A percentile compares a stretch with the other conserved stretches of the same genome.
Evolutionary conservation across 2,329 filamentous ascomycete genomes (phyloP).

Genomic region (Cladobotryum mycophilum): DNA sequence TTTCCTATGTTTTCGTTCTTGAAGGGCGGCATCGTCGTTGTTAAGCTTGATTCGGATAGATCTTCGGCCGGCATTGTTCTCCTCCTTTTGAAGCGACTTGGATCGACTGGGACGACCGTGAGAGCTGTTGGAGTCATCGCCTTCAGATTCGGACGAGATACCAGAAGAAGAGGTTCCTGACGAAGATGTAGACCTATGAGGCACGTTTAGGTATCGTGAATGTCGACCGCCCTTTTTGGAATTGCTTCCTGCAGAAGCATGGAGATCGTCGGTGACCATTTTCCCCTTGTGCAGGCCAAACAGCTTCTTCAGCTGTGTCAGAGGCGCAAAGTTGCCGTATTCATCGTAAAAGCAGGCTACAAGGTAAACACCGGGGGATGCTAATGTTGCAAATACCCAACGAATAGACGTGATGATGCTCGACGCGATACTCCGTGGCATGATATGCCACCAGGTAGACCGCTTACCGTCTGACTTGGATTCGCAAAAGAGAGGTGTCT

Average conservation of each 20-base stretch:
- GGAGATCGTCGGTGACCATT: constrained; percentile 33
- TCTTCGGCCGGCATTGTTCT: constrained; percentile 58
- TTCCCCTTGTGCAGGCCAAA: constrained; percentile 41
- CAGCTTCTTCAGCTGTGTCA: constrained; percentile 64
- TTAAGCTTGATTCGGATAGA: constrained; percentile 90
- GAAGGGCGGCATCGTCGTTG: constrained; percentile 66
- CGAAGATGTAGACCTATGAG: constrained; percentile 21
- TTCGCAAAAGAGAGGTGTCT: constrained; percentile 52
- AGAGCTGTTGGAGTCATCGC: constrained; percentile 38
- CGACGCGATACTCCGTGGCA: constrained; percentile 64
- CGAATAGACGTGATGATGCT: constrained; percentile 70
- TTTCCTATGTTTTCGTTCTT: constrained; percentile 66
- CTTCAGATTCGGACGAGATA: constrained; percentile 65
- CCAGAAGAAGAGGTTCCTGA: constrained; percentile 53
- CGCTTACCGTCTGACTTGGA: constrained; percentile 31
- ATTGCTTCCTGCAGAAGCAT: constrained; percentile 19
- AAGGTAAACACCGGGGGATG: constrained; percentile 74
- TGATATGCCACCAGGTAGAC: constrained; percentile 44
- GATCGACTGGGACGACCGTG: constrained; percentile 52
- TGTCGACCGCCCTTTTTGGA: constrained; percentile 10
- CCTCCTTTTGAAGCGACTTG: constrained; percentile 56
- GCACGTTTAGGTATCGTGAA: constrained; percentile 22
- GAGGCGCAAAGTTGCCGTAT: constrained; percentile 69
- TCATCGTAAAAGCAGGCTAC: constrained; percentile 79
- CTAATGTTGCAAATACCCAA: constrained; percentile 71